Evolutionary conservation across 2,329 filamentous ascomycete genomes (phyloP).

Genomic region (Conoideocrella luteorostrata): DNA sequence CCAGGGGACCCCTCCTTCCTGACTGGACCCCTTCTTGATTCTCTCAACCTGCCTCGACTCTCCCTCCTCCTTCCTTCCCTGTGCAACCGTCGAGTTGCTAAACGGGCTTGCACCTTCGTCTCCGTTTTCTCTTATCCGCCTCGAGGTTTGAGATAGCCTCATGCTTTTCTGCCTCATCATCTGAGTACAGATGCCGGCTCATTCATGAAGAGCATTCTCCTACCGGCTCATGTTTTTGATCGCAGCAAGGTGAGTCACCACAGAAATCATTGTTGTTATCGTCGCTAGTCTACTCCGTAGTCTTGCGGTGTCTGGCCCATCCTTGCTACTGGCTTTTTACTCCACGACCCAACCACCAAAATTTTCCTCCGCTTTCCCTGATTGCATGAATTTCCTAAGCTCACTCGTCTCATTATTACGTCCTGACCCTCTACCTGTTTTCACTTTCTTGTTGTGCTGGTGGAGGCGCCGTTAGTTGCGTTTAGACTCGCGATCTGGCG

Average conservation of each 20-base stretch:
- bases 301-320: conserved; percentile 10
- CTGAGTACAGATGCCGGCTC: not conserved
- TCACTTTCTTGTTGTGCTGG: not conserved
- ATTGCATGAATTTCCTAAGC: not conserved
- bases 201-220: not conserved
- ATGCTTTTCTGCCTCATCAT: not conserved
- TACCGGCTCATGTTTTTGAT: not conserved
- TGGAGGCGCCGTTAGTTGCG: not conserved
- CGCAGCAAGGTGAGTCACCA: conserved; percentile 11
- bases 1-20: conserved; percentile 7
- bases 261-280: conserved; percentile 7
- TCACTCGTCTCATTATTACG: not conserved
- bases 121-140: not conserved
- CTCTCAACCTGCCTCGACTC: not conserved
- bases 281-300: not conserved
- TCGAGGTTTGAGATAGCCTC: conserved; percentile 7
- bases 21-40: conserved; percentile 7
- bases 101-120: conserved; percentile 4
- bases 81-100: conserved; percentile 5
- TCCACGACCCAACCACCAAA: conserved; percentile 2
- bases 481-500: conserved; percentile 2
- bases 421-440: not conserved
- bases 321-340: conserved; percentile 5
- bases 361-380: not conserved
- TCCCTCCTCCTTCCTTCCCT: conserved; percentile 5